phyloP scores from a whole-genome alignment of 2,329 filamentous ascomycete genomes.

The Venturia pyrina region DNA sequence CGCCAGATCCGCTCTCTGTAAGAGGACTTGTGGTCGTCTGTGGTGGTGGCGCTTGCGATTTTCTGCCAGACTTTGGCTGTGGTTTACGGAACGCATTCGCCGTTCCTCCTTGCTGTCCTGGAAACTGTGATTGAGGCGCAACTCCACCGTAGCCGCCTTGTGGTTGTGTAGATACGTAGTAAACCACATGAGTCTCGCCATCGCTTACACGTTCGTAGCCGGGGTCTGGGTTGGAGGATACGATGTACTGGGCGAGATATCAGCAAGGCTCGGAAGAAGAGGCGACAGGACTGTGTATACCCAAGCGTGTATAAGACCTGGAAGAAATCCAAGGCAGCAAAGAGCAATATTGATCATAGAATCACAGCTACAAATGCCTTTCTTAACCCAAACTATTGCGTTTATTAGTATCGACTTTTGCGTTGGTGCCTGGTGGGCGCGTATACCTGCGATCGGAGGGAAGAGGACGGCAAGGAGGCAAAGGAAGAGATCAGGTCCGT shows the following conservation, averaged over 20 bases:
- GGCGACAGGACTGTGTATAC: neutral
- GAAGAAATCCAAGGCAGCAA: conserved; percentile 51
- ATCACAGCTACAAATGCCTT: conserved; percentile 84
- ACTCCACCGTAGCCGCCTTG: conserved; percentile 6
- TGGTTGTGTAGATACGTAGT: conserved; percentile 4
- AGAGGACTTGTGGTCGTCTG: neutral
- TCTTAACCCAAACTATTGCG: conserved; percentile 81
- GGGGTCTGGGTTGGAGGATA: conserved; percentile 72
- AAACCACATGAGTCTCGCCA: neutral
- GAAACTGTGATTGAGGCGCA: conserved; percentile 26
- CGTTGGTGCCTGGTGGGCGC: conserved; percentile 18
- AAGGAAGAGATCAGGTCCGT: conserved; percentile 48
- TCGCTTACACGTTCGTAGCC: conserved; percentile 9
- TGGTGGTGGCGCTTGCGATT: conserved; percentile 17
- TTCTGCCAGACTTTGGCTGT: conserved; percentile 16
- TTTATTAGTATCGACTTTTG: neutral
- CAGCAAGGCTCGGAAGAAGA: neutral
- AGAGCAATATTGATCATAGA: conserved; percentile 92
- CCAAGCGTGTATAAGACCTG: conserved; percentile 85
- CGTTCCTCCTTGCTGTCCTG: conserved; percentile 28
- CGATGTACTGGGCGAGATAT: conserved; percentile 60
- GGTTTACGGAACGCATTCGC: conserved; percentile 21
- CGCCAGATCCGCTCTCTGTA: conserved; percentile 13
- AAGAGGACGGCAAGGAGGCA: conserved; percentile 52
- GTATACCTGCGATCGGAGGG: conserved; percentile 45